phyloP scores from a whole-genome alignment of 1,284 basidiomycete genomes.

The Vanrija sp. region DNA sequence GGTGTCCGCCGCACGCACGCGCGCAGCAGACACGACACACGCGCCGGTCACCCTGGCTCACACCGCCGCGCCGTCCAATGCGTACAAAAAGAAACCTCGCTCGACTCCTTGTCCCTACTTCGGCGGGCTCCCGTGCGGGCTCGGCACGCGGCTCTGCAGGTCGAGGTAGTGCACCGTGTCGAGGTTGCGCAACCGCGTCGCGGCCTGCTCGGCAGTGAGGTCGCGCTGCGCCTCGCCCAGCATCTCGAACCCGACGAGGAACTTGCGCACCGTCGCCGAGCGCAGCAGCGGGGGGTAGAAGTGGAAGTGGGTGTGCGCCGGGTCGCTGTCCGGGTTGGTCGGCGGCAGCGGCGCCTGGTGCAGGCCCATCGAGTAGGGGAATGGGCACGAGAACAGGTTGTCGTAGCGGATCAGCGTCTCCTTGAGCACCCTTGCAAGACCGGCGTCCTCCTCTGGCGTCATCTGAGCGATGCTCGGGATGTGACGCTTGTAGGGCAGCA shows the following conservation, averaged over 20 bases:
- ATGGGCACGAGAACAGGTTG: slow-evolving; percentile 78
- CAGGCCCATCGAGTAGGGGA: slow-evolving; percentile 96
- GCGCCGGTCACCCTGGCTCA: too few relatives aligned
- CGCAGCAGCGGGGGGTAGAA: slow-evolving; percentile 83
- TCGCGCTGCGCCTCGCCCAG: slow-evolving; percentile 90
- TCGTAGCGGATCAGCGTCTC: slow-evolving; percentile 72
- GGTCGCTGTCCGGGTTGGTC: slow-evolving; percentile 16
- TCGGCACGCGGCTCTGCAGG: neutral
- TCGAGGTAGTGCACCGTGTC: slow-evolving; percentile 57
- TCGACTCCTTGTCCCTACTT: neutral
- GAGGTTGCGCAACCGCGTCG: slow-evolving; percentile 58
- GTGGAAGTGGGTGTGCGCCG: slow-evolving; percentile 83
- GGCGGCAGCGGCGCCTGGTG: slow-evolving; percentile 69
- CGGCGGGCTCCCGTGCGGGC: neutral
- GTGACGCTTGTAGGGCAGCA: slow-evolving; percentile 73
- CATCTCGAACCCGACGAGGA: slow-evolving; percentile 90
- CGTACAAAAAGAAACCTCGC: too few relatives aligned
- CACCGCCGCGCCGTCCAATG: too few relatives aligned
- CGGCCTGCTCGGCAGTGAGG: slow-evolving; percentile 85
- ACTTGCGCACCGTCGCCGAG: slow-evolving; percentile 79
- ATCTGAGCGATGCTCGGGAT: slow-evolving; percentile 66
- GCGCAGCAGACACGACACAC: too few relatives aligned
- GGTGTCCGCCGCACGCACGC: too few relatives aligned
- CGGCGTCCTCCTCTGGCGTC: slow-evolving; percentile 57
- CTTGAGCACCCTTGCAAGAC: slow-evolving; percentile 65